Conservation (phyloP, 1,284 basidiomycete genomes). For the Cystobasidium pallidum region DNA sequence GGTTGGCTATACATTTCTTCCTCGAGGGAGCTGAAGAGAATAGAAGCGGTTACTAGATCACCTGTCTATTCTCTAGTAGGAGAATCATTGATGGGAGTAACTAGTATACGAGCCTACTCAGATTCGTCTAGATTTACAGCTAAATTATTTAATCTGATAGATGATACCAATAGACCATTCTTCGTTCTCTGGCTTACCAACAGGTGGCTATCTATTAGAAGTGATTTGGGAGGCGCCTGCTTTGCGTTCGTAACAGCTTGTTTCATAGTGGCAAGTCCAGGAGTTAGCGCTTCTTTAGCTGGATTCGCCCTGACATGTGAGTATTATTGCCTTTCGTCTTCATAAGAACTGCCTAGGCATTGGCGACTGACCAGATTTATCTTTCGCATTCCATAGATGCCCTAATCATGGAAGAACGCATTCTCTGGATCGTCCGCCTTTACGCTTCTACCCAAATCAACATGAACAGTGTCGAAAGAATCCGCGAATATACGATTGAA, state of each 20-base stretch:
- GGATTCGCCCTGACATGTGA: slow-evolving; percentile 52
- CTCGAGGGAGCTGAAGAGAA: slow-evolving; percentile 41
- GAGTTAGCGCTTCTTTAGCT: slow-evolving; percentile 57
- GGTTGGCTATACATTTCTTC: neutral
- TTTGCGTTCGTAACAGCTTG: slow-evolving; percentile 59
- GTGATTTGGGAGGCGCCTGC: slow-evolving; percentile 59
- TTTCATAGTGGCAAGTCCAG: slow-evolving; percentile 57
- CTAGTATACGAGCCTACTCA: slow-evolving; percentile 61
- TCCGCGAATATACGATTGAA: slow-evolving; percentile 57
- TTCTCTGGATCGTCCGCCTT: slow-evolving; percentile 60
- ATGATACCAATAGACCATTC: slow-evolving; percentile 59
- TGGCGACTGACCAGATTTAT: neutral
- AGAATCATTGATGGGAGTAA: slow-evolving; percentile 58
- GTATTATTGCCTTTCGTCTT: too few relatives aligned
- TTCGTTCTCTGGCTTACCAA: slow-evolving; percentile 51
- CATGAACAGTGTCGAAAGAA: slow-evolving; percentile 61
- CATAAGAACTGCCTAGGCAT: too few relatives aligned
- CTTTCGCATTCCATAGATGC: slow-evolving; percentile 31
- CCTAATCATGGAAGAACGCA: slow-evolving; percentile 46
- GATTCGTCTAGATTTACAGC: slow-evolving; percentile 60
- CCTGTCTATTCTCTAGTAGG: slow-evolving; percentile 57
- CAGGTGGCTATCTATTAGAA: slow-evolving; percentile 56
- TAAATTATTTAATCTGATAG: slow-evolving; percentile 58
- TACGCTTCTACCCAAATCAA: slow-evolving; percentile 59
- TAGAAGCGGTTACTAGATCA: slow-evolving; percentile 54